Base-by-base conservation (phyloP, 805 yeast species). In the Starmerella sp. region DNA sequence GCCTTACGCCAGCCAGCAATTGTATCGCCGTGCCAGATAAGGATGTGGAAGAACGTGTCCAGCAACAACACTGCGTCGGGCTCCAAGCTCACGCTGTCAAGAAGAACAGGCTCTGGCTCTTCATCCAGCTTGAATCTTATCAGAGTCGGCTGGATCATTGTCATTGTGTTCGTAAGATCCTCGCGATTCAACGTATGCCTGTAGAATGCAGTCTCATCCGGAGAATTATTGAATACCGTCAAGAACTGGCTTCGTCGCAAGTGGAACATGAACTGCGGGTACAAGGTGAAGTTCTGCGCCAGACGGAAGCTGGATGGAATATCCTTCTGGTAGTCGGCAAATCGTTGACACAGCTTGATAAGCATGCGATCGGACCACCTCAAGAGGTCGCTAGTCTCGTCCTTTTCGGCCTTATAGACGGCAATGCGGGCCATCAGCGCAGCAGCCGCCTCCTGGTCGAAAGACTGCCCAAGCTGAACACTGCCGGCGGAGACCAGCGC, bases 401-500 rank as follows among this genome's bases (percentile, higher is more conserved):
- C 96, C 30, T 84, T 78, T 60, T 79, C 79, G 22, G 82, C 79
- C 69, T 89, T 89, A 76, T 79, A 84, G 46, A 91, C 89, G 10
- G 96, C 93, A 53, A 91, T 78, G 67, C 97, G 78, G 1, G 97
- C 84, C 83, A 91, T 84, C 56, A 90, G 73, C 1, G 90, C 97
- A 14, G 96, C 95, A 3, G 98, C 96, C 11, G 97, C 96, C 71
- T 93, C 97, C 75, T 93, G 97, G 72, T 93, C 99, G 69, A 93
- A 93, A n/a, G 93, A 76, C 32, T 74, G 73, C 5, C 78, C 74
- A 55, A 79, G 73, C 35, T 71, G 72, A 31, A 84, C 79, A 54
- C 76, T 77, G 41, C 83, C 83, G 45, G 79, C 75, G 54, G 80
- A 77, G 17, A 76, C 69, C 60, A 79, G 65, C 58, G 72, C 72